Evolutionary conservation across 495 filamentous ascomycete genomes (phyloP).

Genomic region (Neurospora intermedia): DNA sequence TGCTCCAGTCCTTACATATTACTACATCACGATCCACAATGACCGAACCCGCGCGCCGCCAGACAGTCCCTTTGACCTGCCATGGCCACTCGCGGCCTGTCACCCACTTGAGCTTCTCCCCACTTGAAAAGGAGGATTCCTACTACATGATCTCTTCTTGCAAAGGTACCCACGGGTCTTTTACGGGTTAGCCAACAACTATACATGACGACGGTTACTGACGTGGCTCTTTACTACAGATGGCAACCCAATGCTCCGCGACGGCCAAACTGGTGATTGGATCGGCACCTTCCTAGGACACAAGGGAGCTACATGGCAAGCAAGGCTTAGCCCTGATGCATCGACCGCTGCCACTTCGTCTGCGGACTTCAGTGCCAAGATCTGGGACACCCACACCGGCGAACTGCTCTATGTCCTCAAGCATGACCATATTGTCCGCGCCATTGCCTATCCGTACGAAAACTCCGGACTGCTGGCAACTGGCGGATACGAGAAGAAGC

Average conservation of each 20-base stretch:
- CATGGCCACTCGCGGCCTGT: constrained; percentile 95
- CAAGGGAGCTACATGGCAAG: constrained; percentile 96
- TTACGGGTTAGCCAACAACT: background rate
- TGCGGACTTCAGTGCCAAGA: constrained; percentile 92
- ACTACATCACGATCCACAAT: constrained; percentile 17
- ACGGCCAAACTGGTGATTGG: constrained; percentile 96
- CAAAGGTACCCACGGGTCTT: constrained; percentile 54
- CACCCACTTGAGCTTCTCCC: constrained; percentile 88
- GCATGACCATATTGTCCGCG: constrained; percentile 89
- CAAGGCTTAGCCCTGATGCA: constrained; percentile 79
- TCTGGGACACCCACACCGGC: constrained; percentile 94
- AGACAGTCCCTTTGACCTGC: constrained; percentile 81
- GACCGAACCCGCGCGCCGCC: constrained; percentile 38
- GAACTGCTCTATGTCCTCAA: constrained; percentile 81
- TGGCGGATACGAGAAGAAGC: constrained; percentile 90
- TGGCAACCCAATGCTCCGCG: constrained; percentile 95
- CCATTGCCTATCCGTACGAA: constrained; percentile 78
- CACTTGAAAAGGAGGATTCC: constrained; percentile 66
- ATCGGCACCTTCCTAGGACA: constrained; percentile 97
- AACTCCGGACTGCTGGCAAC: constrained; percentile 74
- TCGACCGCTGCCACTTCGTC: constrained; percentile 82
- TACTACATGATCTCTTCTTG: constrained; percentile 97
- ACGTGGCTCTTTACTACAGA: constrained; percentile 39
- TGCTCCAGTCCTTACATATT: background rate
- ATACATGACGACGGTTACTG: background rate